Evolutionary conservation across 192 early-diverging fungal species (phyloP), one percentile per base, ranked within the genome.

Genomic region (Linnemannia exigua): DNA sequence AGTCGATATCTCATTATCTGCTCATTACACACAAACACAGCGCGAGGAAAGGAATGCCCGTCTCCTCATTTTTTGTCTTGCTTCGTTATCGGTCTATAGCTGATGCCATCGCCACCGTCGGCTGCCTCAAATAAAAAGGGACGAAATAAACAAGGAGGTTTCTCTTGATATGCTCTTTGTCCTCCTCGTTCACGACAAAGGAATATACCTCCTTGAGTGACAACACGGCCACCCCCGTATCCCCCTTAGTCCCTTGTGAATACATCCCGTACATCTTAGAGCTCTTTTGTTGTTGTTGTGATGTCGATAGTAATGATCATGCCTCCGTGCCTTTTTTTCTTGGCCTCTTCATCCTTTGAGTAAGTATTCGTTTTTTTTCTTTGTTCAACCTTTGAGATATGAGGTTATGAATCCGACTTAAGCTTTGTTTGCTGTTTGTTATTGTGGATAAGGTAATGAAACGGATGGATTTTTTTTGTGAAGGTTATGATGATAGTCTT

Each of bases 241-340:
- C 28, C 58, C 28, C 58, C 28, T 50, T 31, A 14, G 58, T 63
- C 58, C 9, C 58, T 58, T 58, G 52, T 58, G 19, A 22, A n/a
- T n/a, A 22, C n/a, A 58, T 20, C 9, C 54, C n/a, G 54, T 58
- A 58, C 41, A 44, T 6, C 9, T n/a, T 22, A 52, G 31, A 63
- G 58, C 58, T 63, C 58, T 63, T n/a, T 63, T 25, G 3, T 2
- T 63, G n/a, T 44, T 44, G 41, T 44, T 44, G 41, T 63, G 28
- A 63, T 63, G 28, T 63, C 28, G 28, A 31, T 33, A 63, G 58
- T 58, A 28, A 33, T 58, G 58, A 31, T 31, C 28, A 63, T 31
- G 58, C 28, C 58, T 63, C 58, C 58, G 58, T 63, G 58, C 58
- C 58, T 63, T 63, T 63, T 54, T 52, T 61, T 61, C 28, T 31